Percentiles rank a stretch among this genome's conserved stretches.
These are phyloP conservation scores for Penicillium sp. DNA, from an alignment of 2,329 filamentous ascomycete species.

Conservation along the genomic window DNA sequence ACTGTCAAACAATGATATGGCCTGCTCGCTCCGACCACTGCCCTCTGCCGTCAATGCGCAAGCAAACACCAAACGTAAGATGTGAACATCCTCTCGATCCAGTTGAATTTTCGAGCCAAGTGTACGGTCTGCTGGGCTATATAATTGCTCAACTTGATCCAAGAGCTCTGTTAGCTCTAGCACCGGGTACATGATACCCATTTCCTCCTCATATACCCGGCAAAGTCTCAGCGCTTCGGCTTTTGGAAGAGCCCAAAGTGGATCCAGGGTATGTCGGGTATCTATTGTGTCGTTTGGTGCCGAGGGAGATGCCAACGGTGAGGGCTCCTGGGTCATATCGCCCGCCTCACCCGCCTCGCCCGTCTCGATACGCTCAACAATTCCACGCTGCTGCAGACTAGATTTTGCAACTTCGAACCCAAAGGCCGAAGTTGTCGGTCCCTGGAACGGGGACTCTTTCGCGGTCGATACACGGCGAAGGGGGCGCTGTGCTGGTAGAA, in stretches of 20 bases:
- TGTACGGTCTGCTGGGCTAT: slow-evolving; percentile 40
- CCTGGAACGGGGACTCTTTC: slow-evolving; percentile 70
- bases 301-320: slow-evolving; percentile 35
- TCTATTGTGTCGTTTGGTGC: slow-evolving; percentile 25
- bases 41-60: slow-evolving; percentile 75
- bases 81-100: slow-evolving; percentile 63
- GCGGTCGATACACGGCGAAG: slow-evolving; percentile 24
- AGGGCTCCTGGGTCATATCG: slow-evolving; percentile 53
- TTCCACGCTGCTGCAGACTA: slow-evolving; percentile 84
- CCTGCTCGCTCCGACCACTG: slow-evolving; percentile 74
- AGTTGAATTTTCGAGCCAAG: slow-evolving; percentile 33
- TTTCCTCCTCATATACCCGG: slow-evolving; percentile 79
- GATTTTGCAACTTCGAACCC: slow-evolving; percentile 82
- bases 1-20: slow-evolving; percentile 72
- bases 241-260: slow-evolving; percentile 73
- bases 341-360: slow-evolving; percentile 54
- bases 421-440: slow-evolving; percentile 80
- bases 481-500: slow-evolving; percentile 13
- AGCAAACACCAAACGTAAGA: slow-evolving; percentile 80
- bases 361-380: slow-evolving; percentile 55
- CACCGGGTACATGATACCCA: slow-evolving; percentile 87
- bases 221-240: slow-evolving; percentile 80
- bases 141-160: slow-evolving; percentile 65
- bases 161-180: slow-evolving; percentile 70
- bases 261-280: slow-evolving; percentile 57